Percentiles rank a stretch among this genome's conserved stretches.
These are phyloP conservation scores for Myxozyma neotropica DNA, from an alignment of 805 yeast genomes.

Conservation along the genomic window DNA sequence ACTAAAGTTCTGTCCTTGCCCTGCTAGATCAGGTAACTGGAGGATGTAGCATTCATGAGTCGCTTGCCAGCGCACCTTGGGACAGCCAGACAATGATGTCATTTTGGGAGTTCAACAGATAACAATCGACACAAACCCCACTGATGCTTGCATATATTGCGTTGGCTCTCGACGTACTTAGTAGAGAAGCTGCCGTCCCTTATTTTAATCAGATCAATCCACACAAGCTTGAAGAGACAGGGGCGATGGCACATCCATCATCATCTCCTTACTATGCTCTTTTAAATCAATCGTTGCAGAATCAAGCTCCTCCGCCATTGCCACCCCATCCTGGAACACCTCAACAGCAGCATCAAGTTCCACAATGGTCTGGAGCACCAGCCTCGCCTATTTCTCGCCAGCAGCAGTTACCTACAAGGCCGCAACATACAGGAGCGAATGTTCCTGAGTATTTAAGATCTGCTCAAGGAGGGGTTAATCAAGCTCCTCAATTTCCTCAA, in stretches of 20 bases:
- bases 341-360: background rate
- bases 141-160: too few species aligned
- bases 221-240: background rate
- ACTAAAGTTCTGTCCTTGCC: too few species aligned
- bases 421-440: background rate
- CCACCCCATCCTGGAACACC: constrained; percentile 12
- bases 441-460: background rate
- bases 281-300: background rate
- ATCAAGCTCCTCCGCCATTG: constrained; percentile 9
- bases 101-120: too few species aligned
- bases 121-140: too few species aligned
- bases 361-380: background rate
- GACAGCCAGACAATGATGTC: too few species aligned
- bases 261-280: constrained; percentile 11
- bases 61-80: too few species aligned
- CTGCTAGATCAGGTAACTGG: too few species aligned
- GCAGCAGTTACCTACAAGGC: background rate
- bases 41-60: too few species aligned
- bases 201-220: too few species aligned
- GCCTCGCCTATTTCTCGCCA: background rate
- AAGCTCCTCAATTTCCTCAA: background rate
- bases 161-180: too few species aligned
- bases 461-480: background rate
- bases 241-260: constrained; percentile 14
- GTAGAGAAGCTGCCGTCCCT: too few species aligned